Conservation (phyloP, 2,329 filamentous ascomycete genomes). For the Monilinia fructigena region DNA sequence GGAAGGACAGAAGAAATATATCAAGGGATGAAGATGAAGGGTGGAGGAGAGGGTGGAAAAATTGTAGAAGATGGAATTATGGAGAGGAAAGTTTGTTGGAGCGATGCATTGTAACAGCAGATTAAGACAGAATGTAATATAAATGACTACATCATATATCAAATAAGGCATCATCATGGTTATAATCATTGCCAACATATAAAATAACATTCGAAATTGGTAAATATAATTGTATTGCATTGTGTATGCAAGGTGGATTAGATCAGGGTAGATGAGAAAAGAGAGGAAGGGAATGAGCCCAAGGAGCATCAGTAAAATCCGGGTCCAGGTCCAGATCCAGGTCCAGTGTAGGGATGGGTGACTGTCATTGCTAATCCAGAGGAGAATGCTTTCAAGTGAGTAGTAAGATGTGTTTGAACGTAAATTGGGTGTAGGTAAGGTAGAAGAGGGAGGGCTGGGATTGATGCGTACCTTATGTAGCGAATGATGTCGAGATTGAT, state of each 20-base stretch:
- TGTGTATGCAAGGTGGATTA: background rate
- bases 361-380: background rate
- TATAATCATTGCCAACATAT: background rate
- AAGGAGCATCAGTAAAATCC: background rate
- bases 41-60: too few relatives aligned
- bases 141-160: background rate
- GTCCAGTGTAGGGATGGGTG: background rate
- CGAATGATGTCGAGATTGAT: background rate
- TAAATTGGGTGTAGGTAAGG: background rate
- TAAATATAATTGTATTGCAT: constrained; percentile 1
- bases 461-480: constrained; percentile 29
- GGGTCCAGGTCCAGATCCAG: constrained; percentile 15
- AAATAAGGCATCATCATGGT: background rate
- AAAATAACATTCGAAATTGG: background rate
- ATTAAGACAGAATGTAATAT: background rate
- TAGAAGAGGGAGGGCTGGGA: background rate
- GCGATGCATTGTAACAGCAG: background rate
- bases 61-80: too few relatives aligned
- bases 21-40: too few relatives aligned
- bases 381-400: constrained; percentile 35
- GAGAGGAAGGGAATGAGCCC: background rate
- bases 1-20: too few relatives aligned
- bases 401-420: constrained; percentile 32
- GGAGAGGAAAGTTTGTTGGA: background rate
- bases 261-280: background rate